phyloP scores from a whole-genome alignment of 1,139 yeast genomes.

The Geotrichum bryndzae region DNA sequence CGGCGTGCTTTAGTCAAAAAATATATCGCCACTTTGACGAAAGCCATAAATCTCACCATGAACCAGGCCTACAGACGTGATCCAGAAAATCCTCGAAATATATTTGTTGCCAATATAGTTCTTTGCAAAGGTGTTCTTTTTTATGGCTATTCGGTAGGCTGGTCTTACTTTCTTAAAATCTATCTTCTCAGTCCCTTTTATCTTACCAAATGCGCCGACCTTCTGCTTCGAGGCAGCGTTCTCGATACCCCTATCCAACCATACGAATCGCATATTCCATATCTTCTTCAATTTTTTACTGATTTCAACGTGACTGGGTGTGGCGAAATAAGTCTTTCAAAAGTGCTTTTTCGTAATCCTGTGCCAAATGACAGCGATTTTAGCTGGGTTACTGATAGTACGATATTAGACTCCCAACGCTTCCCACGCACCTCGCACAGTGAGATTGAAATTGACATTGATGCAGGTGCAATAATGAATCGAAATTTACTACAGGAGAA shows the following conservation, averaged over 20 bases:
- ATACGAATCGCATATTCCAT: constrained; percentile 79
- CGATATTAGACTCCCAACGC: constrained; percentile 15
- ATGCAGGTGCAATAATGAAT: constrained; percentile 54
- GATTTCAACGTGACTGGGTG: constrained; percentile 86
- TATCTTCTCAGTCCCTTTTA: constrained; percentile 60
- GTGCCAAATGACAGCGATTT: constrained; percentile 11
- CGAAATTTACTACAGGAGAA: constrained; percentile 43
- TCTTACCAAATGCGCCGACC: constrained; percentile 51
- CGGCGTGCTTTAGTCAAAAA: constrained; percentile 19
- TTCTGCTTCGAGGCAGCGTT: constrained; percentile 50
- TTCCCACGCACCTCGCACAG: constrained; percentile 55
- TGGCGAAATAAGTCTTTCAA: constrained; percentile 48
- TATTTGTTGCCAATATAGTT: constrained; percentile 59
- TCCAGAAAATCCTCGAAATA: constrained; percentile 30
- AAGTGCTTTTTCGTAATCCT: constrained; percentile 19
- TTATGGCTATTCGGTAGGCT: constrained; percentile 74
- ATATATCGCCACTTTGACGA: constrained; percentile 23
- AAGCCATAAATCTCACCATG: constrained; percentile 31
- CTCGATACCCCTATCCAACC: constrained; percentile 41
- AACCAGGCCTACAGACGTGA: constrained; percentile 28
- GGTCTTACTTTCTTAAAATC: constrained; percentile 59
- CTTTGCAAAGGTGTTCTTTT: constrained; percentile 74
- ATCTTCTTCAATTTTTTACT: constrained; percentile 63
- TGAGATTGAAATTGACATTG: constrained; percentile 62
- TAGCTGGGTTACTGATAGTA: constrained; percentile 8